phyloP scores from a whole-genome alignment of 2,329 filamentous ascomycete species.

The Ambrosiella cleistominuta region DNA sequence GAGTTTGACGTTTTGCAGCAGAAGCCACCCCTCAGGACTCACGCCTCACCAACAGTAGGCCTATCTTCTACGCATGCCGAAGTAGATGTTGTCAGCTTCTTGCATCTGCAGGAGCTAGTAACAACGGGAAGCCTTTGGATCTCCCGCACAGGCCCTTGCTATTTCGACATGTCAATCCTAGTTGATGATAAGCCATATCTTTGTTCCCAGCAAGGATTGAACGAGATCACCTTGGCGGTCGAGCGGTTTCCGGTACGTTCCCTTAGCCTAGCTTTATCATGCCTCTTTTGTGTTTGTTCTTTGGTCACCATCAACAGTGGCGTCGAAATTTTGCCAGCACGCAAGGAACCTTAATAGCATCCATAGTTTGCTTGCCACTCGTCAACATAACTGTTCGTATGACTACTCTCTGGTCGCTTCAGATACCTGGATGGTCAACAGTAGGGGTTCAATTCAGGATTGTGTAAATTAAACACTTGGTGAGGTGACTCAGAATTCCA shows the following conservation, averaged over 20 bases:
- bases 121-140: slow-evolving; percentile 9
- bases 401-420: neutral
- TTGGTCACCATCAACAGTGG: neutral
- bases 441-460: slow-evolving; percentile 2
- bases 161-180: slow-evolving; percentile 6
- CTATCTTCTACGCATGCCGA: neutral
- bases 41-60: neutral
- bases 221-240: slow-evolving; percentile 4
- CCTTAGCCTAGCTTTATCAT: neutral
- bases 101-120: slow-evolving; percentile 4
- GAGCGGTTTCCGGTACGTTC: slow-evolving; percentile 11
- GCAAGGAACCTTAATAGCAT: neutral
- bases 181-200: slow-evolving; percentile 8
- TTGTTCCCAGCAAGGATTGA: neutral
- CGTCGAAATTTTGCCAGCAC: neutral
- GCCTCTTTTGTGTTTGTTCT: neutral
- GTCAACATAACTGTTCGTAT: neutral
- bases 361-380: neutral
- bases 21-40: neutral
- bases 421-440: neutral
- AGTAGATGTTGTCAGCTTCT: slow-evolving; percentile 1
- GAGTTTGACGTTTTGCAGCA: slow-evolving; percentile 3
- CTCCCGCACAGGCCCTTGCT: slow-evolving; percentile 12
- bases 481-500: slow-evolving; percentile 5
- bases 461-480: slow-evolving; percentile 1